Evolutionary conservation across 345 rosid genomes (phyloP).

Genomic region (Limnanthes douglasii): DNA sequence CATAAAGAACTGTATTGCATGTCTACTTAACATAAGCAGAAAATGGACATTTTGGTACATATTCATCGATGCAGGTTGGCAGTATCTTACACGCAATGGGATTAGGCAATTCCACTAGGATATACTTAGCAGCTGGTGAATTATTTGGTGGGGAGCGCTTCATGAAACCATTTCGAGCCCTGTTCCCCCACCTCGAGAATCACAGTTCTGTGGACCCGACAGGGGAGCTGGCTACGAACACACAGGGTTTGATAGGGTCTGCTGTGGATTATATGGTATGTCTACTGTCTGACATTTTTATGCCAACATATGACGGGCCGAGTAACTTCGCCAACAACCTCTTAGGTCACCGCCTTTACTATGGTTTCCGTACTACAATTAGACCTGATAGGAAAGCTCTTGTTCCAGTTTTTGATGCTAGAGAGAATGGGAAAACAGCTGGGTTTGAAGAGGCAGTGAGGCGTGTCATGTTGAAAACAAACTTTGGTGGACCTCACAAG

Average conservation of each 20-base stretch:
- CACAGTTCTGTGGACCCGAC: conserved; percentile 75
- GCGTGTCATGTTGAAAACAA: conserved; percentile 68
- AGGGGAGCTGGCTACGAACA: conserved; percentile 53
- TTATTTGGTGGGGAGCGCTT: conserved; percentile 88
- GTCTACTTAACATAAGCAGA: too few relatives aligned
- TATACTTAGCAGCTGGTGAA: conserved; percentile 93
- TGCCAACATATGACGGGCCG: conserved; percentile 99
- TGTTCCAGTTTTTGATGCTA: conserved; percentile 63
- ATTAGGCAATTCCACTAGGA: conserved; percentile 77
- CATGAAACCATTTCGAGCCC: conserved; percentile 65
- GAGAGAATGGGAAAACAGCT: conserved; percentile 47
- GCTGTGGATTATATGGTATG: conserved; percentile 99
- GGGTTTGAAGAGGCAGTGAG: conserved; percentile 79
- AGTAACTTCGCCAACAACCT: conserved; percentile 99
- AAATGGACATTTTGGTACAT: conserved; percentile 6
- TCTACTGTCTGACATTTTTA: conserved; percentile 84
- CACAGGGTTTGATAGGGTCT: conserved; percentile 75
- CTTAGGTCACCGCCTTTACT: conserved; percentile 91
- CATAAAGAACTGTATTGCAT: too few relatives aligned
- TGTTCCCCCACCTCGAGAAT: conserved; percentile 86
- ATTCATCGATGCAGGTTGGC: conserved; percentile 61
- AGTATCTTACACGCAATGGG: conserved; percentile 81
- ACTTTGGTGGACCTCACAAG: conserved; percentile 92
- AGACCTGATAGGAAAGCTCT: conserved; percentile 91
- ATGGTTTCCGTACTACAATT: conserved; percentile 89